Conservation (phyloP, 2,329 filamentous ascomycete species). For the Rutstroemia sp. region DNA sequence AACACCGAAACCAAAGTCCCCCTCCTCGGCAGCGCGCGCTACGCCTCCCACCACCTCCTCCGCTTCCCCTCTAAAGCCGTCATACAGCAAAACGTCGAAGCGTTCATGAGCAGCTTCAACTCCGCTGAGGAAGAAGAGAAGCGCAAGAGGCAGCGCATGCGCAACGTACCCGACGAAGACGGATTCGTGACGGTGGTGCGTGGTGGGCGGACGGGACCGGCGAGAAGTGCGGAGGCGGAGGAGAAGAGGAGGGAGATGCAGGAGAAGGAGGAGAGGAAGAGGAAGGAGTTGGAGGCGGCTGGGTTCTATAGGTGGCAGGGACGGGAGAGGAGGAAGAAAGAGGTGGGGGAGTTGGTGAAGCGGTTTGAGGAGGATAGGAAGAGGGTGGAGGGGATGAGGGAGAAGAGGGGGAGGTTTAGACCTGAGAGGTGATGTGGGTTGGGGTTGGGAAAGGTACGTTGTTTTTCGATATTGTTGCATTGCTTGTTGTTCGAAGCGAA, state of each 20-base stretch:
- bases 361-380: conserved; percentile 70
- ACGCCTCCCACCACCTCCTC: conserved; percentile 59
- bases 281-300: conserved; percentile 51
- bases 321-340: conserved; percentile 70
- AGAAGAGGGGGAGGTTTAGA: conserved; percentile 53
- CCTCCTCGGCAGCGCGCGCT: conserved; percentile 40
- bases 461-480: conserved; percentile 1
- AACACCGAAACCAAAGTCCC: conserved; percentile 50
- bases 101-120: conserved; percentile 80
- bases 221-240: conserved; percentile 62
- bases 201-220: conserved; percentile 68
- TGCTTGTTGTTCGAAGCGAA: neutral
- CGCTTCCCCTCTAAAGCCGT: conserved; percentile 59
- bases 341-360: conserved; percentile 60
- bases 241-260: conserved; percentile 51
- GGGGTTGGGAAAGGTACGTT: conserved; percentile 4
- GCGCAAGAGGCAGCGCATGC: conserved; percentile 54
- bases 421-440: conserved; percentile 34
- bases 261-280: conserved; percentile 57
- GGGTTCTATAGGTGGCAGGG: conserved; percentile 77
- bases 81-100: conserved; percentile 70
- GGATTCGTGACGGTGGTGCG: conserved; percentile 89
- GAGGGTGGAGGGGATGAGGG: conserved; percentile 64
- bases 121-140: conserved; percentile 57
- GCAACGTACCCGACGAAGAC: conserved; percentile 84